These are phyloP conservation scores for Vaccinium vitisidaea DNA, from an alignment of 148 eudicot genomes.

Conservation along the genomic window DNA sequence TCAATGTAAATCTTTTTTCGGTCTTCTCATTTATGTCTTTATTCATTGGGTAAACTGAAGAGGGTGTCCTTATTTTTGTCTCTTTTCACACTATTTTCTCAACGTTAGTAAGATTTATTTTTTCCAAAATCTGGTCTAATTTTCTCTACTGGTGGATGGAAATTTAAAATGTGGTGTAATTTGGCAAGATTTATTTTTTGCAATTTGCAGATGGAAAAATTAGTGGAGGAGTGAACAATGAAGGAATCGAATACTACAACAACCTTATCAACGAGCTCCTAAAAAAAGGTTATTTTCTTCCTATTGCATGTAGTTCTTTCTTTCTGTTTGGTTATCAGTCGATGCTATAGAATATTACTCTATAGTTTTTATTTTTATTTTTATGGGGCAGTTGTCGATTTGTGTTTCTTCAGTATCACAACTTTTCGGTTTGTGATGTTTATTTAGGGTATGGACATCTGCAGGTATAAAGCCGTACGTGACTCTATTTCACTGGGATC, in stretches of 20 bases:
- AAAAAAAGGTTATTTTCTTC: neutral
- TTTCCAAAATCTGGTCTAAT: no score
- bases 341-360: neutral
- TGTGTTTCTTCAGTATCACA: neutral
- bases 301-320: no score
- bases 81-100: no score
- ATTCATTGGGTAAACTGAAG: no score
- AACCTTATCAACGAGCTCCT: constrained; percentile 13
- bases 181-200: no score
- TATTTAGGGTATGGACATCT: neutral
- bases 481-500: constrained; percentile 53
- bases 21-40: no score
- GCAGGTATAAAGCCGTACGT: constrained; percentile 45
- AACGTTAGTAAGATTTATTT: no score
- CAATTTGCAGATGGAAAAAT: constrained; percentile 13
- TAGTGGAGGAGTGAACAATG: constrained; percentile 14
- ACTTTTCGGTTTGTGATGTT: neutral
- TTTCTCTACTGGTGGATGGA: no score
- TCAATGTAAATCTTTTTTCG: no score
- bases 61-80: no score
- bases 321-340: neutral
- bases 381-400: neutral
- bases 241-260: constrained; percentile 15
- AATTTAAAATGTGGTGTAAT: no score
- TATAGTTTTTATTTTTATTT: neutral